Evolutionary conservation across 1,139 yeast genomes (phyloP), one percentile per base, ranked within the genome.

Genomic region (Pichia sp.): DNA sequence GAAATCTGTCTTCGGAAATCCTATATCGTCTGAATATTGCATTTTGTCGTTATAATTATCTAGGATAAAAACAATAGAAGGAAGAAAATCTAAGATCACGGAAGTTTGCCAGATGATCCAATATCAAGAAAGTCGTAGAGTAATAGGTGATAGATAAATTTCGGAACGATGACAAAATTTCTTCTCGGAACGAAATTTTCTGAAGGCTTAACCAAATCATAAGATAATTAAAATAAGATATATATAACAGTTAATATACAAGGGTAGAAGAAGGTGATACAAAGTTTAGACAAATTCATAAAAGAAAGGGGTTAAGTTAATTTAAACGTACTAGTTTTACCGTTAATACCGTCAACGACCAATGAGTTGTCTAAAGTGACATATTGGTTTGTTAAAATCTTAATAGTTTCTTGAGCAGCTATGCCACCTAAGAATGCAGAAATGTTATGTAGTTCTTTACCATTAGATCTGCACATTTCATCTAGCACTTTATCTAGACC

Each of bases 371-470:
- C 82, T 42, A 86, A 61, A 1, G 95, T 90, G 5, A 81, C 71
- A 57, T 84, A 87, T 63, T 88, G 96, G 43, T 77, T 76, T 2
- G 95, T 77, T 11, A 83, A 63, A 2, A 83, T 58, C 66, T 84
- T 85, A 49, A 83, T 71, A 8, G 76, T 77, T 60, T 88, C 96
- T 61, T 88, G 95, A 25, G 88, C 80, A 0, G 79, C 86, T 9
- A 86, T 67, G 0, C 95, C 96, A 4, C 95, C 96, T 57, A 86
- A 68, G n/a, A 84, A 65, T 0, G 83, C 65, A 1, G 78, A 65
- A 10, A 75, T 71, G 52, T 76, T 76, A 47, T 74, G 66, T 26
- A 79, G 49, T 53, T 75, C 78, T 0, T 56, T 54, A 3, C 76
- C 74, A 4, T 69, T 66, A 8, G 68, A 60, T 42, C 82, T 65